Evolutionary conservation across 345 rosid species (phyloP), one percentile per base, ranked within the genome.

Genomic region (Aquilaria yunnanensis): DNA sequence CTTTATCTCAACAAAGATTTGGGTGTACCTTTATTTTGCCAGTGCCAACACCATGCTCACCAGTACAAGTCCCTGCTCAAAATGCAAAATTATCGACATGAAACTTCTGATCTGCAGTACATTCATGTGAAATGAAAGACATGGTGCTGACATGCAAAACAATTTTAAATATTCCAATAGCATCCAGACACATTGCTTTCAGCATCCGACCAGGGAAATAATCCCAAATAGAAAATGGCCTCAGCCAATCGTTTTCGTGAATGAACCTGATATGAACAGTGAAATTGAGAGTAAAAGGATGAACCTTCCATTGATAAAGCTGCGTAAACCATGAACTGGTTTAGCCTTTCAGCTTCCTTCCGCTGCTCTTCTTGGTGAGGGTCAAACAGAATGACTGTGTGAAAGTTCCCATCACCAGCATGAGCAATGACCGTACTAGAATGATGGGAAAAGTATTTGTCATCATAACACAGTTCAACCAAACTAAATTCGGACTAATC

Each of bases 351-450:
- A 37, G 98, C 96, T 60, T 90, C 96, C 65, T 3, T 76, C 58
- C 74, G 73, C 5, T 90, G 89, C 32, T 83, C 87, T 70, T 93
- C 92, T 32, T 67, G 60, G 70, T 48, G 65, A 34, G 94, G 96
- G 71, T 93, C 86, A 70, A 93, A 93, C 66, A 93, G 77, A 57
- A 93, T 75, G 51, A 85, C 70, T 1, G 86, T 79, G 77, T 93
- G 98, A 62, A 93, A 86, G 74, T 90, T 93, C 48, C 97, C 96
- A 75, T 93, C 98, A 60, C 97, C 97, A 10, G 97, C 98, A 75
- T 89, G 98, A 32, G 97, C 96, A 80, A 93, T 66, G 54, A 93
- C 87, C 0, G 94, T 61, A 71, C 97, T 92, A 83, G 62, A 67
- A 67, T 65, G 46, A 60, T 69, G 56, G 47, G 16, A 33, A 47